Conservation (phyloP, 768 basidiomycete species). For the Pleurotus giganteus region DNA sequence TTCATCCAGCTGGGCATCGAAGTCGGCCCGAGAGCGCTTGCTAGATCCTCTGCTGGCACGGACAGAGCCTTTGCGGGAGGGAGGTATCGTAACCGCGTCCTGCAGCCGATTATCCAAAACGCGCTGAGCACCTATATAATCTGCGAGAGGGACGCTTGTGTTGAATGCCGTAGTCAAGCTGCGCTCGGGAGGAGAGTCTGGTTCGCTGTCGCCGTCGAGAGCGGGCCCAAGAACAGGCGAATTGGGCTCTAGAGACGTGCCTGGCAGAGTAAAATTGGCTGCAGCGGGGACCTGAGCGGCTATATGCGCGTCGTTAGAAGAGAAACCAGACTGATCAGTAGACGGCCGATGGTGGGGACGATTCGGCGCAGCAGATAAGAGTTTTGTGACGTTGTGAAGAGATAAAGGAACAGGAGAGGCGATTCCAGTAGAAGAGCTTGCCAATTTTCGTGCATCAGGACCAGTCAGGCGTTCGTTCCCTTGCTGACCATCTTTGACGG, state of each 20-base stretch:
- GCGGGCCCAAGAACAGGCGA: not conserved
- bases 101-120: not conserved
- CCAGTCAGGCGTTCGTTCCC: not conserved
- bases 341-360: not conserved
- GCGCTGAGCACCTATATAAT: slow-evolving; percentile 1
- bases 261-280: not conserved
- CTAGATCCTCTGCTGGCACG: not conserved
- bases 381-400: not conserved
- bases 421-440: not conserved
- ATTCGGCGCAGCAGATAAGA: not conserved
- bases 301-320: slow-evolving; percentile 1
- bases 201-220: not conserved
- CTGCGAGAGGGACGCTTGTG: not conserved
- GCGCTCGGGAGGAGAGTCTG: not conserved
- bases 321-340: not conserved
- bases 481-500: not conserved
- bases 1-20: not conserved
- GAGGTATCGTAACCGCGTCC: not conserved
- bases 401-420: not conserved
- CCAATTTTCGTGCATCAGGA: not conserved
- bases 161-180: not conserved
- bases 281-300: not conserved
- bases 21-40: not conserved
- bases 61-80: not conserved
- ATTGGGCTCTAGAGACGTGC: not conserved